Evolutionary conservation across 805 yeast genomes (phyloP).

Genomic region (Maudiozyma pseudohumilis): DNA sequence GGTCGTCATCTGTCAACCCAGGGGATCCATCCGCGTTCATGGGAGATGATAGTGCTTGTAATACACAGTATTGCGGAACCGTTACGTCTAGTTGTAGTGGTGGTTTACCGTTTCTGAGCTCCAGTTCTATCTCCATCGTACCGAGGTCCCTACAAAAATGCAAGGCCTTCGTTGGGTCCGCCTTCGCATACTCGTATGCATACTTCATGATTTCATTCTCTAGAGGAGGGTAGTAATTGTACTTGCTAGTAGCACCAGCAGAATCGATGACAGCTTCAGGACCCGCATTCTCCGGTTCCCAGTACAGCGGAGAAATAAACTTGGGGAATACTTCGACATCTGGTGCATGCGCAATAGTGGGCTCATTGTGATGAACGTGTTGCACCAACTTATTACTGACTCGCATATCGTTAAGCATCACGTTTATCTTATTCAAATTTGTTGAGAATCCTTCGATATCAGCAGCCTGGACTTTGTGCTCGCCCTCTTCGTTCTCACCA

Average conservation of each 20-base stretch:
- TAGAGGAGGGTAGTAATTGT: not conserved
- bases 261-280: not conserved
- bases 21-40: too few relatives aligned
- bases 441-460: slow-evolving; percentile 8
- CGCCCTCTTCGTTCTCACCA: slow-evolving; percentile 4
- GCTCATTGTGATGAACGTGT: slow-evolving; percentile 6
- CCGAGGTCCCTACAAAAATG: slow-evolving; percentile 53
- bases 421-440: slow-evolving; percentile 52
- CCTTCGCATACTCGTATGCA: slow-evolving; percentile 32
- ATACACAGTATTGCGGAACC: slow-evolving; percentile 5
- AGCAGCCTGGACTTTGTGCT: not conserved
- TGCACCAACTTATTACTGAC: slow-evolving; percentile 43
- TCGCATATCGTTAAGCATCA: slow-evolving; percentile 69
- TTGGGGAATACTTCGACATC: slow-evolving; percentile 39
- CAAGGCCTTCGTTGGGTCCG: slow-evolving; percentile 51
- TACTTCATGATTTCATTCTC: slow-evolving; percentile 25
- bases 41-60: slow-evolving; percentile 7
- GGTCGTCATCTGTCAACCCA: too few relatives aligned
- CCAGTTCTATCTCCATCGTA: slow-evolving; percentile 48
- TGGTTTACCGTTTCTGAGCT: slow-evolving; percentile 34
- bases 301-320: slow-evolving; percentile 65
- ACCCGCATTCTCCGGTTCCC: slow-evolving; percentile 41
- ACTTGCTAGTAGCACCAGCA: not conserved
- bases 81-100: not conserved
- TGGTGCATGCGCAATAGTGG: slow-evolving; percentile 5